Conservation (phyloP, 2,329 filamentous ascomycete species). For the Septoria linicola region DNA sequence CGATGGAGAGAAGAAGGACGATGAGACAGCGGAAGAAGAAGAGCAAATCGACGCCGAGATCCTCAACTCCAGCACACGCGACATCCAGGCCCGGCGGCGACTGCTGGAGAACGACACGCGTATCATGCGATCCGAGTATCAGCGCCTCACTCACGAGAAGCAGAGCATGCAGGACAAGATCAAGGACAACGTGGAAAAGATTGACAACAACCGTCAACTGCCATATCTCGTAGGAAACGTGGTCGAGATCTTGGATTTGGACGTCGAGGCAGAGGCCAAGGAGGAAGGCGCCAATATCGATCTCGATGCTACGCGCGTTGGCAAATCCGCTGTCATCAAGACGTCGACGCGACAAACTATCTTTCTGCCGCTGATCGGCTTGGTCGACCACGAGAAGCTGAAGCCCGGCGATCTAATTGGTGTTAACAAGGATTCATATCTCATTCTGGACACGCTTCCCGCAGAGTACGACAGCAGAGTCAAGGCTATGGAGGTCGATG, state of each 20-base stretch:
- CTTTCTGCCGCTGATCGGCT: conserved; percentile 92
- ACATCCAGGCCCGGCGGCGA: conserved; percentile 86
- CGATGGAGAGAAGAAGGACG: conserved; percentile 50
- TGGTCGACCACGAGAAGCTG: conserved; percentile 91
- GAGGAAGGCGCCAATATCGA: conserved; percentile 99
- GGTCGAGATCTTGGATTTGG: conserved; percentile 92
- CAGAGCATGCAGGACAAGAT: conserved; percentile 97
- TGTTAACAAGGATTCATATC: conserved; percentile 98
- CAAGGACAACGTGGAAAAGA: conserved; percentile 98
- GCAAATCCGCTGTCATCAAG: conserved; percentile 99
- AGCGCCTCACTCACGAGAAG: conserved; percentile 92
- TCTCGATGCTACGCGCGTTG: conserved; percentile 90
- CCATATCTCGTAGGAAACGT: conserved; percentile 98
- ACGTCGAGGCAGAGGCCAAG: conserved; percentile 90
- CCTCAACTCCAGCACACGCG: conserved; percentile 85
- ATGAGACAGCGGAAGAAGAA: conserved; percentile 66
- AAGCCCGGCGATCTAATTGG: conserved; percentile 96
- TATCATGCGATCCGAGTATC: conserved; percentile 97
- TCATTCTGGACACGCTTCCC: conserved; percentile 92
- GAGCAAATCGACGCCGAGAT: conserved; percentile 92
- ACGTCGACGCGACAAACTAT: conserved; percentile 98
- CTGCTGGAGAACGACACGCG: conserved; percentile 95
- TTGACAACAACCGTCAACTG: conserved; percentile 98
- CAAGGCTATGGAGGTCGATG: conserved; percentile 99
- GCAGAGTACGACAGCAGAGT: conserved; percentile 98